phyloP scores from a whole-genome alignment of 2,329 filamentous ascomycete species.

The Anthostomella pinea region DNA sequence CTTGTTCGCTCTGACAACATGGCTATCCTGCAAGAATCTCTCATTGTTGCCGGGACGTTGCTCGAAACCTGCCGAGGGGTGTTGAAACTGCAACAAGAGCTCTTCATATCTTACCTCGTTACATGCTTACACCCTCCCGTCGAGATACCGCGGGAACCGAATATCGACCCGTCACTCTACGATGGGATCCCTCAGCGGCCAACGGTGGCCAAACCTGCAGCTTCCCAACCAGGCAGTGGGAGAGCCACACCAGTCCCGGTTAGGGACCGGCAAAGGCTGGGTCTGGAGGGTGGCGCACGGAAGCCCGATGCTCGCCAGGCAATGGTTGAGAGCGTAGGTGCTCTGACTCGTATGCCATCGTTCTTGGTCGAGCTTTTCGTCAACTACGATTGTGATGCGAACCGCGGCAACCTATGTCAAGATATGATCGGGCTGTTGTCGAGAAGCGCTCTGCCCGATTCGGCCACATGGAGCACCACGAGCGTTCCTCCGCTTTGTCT shows the following conservation, averaged over 20 bases:
- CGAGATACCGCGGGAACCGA: conserved; percentile 85
- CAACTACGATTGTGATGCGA: conserved; percentile 96
- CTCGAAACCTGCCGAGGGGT: conserved; percentile 87
- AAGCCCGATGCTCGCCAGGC: conserved; percentile 95
- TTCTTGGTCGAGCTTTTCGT: conserved; percentile 96
- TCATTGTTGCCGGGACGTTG: conserved; percentile 87
- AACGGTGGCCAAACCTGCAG: conserved; percentile 74
- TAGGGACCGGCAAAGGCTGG: conserved; percentile 87
- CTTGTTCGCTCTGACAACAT: conserved; percentile 95
- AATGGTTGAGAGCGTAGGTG: conserved; percentile 96
- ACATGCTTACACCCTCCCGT: conserved; percentile 92
- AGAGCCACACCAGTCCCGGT: conserved; percentile 86
- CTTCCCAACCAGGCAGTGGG: conserved; percentile 73
- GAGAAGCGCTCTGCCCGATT: conserved; percentile 92
- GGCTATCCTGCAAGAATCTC: conserved; percentile 86
- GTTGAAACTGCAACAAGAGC: conserved; percentile 92
- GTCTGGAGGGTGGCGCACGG: conserved; percentile 84
- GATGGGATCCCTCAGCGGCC: conserved; percentile 90
- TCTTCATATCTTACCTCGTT: conserved; percentile 91
- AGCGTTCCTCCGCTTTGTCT: conserved; percentile 94
- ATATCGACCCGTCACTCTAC: conserved; percentile 89
- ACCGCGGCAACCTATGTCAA: conserved; percentile 87
- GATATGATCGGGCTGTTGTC: conserved; percentile 92
- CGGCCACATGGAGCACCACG: conserved; percentile 97
- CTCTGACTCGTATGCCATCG: conserved; percentile 85